Percentiles rank a stretch among this genome's conserved stretches.
Evolutionary conservation across 768 basidiomycete genomes (phyloP).

Genomic region (Solioccasus polychromus): DNA sequence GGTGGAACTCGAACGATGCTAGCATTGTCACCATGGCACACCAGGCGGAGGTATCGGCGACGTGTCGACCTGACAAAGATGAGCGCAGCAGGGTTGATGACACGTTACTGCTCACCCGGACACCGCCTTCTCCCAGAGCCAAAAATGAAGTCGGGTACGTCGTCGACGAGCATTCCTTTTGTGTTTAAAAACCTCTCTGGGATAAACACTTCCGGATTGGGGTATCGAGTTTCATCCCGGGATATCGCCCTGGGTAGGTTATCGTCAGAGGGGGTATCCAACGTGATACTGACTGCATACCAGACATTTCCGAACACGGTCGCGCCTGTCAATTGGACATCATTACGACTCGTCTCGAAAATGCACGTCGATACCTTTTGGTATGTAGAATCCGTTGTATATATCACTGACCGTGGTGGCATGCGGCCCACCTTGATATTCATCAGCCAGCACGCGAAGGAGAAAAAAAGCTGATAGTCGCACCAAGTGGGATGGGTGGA

Average conservation of each 20-base stretch:
- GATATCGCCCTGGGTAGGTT: conserved; percentile 13
- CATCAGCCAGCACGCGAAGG: background rate
- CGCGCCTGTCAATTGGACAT: conserved; percentile 1
- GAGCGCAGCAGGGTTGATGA: background rate
- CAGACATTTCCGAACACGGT: conserved; percentile 6
- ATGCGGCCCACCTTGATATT: conserved; percentile 18
- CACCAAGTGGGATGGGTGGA: conserved; percentile 15
- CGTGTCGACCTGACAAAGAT: conserved; percentile 1
- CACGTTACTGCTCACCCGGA: background rate
- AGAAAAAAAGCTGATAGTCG: background rate
- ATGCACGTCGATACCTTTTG: conserved; percentile 39
- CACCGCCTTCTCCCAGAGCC: conserved; percentile 9
- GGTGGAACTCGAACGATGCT: conserved; percentile 5
- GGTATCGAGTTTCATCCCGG: conserved; percentile 12
- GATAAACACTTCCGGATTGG: conserved; percentile 6
- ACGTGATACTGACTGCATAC: too few relatives aligned
- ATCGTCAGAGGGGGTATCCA: too few relatives aligned
- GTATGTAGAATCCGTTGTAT: conserved; percentile 47
- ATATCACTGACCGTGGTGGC: conserved; percentile 34
- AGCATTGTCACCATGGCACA: conserved; percentile 7
- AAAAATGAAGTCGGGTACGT: conserved; percentile 4
- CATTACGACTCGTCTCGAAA: background rate
- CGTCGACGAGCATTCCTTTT: conserved; percentile 6
- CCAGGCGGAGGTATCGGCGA: conserved; percentile 10
- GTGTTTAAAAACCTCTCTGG: conserved; percentile 14